Evolutionary conservation across 805 yeast species (phyloP).

Genomic region (Candida anglica): DNA sequence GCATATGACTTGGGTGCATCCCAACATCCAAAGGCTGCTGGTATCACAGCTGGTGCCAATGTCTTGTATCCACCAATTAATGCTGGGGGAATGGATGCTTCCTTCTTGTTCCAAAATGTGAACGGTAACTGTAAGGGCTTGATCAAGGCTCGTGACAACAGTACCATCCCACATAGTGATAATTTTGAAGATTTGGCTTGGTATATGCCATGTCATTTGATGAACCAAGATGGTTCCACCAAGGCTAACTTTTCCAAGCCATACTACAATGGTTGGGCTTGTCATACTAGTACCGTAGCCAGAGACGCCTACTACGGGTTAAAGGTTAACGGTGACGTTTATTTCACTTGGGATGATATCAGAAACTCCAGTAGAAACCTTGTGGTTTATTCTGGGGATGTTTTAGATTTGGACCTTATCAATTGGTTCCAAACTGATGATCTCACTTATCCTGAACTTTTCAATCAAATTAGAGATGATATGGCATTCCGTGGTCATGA

Average conservation of each 20-base stretch:
- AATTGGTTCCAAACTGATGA: constrained; percentile 72
- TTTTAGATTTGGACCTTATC: constrained; percentile 73
- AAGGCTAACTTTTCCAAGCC: constrained; percentile 57
- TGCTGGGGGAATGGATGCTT: constrained; percentile 86
- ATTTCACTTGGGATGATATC: constrained; percentile 87
- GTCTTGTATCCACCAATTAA: constrained; percentile 78
- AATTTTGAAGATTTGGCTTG: constrained; percentile 70
- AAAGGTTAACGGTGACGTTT: constrained; percentile 66
- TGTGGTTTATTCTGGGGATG: constrained; percentile 86
- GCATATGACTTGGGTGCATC: constrained; percentile 70
- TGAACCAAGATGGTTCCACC: constrained; percentile 67
- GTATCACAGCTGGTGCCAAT: constrained; percentile 66
- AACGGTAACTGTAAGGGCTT: constrained; percentile 84
- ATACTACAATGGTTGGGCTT: constrained; percentile 82
- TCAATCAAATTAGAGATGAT: constrained; percentile 58
- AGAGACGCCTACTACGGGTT: constrained; percentile 64
- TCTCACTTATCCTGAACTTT: constrained; percentile 66
- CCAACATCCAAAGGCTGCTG: constrained; percentile 79
- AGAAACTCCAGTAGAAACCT: constrained; percentile 65
- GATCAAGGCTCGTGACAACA: constrained; percentile 63
- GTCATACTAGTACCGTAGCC: constrained; percentile 75
- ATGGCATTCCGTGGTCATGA: constrained; percentile 69
- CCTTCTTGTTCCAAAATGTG: constrained; percentile 85
- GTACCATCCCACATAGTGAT: constrained; percentile 59
- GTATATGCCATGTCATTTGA: constrained; percentile 91